These are phyloP conservation scores for Amanita subjunquillea DNA, from an alignment of 768 basidiomycete genomes.

Conservation along the genomic window DNA sequence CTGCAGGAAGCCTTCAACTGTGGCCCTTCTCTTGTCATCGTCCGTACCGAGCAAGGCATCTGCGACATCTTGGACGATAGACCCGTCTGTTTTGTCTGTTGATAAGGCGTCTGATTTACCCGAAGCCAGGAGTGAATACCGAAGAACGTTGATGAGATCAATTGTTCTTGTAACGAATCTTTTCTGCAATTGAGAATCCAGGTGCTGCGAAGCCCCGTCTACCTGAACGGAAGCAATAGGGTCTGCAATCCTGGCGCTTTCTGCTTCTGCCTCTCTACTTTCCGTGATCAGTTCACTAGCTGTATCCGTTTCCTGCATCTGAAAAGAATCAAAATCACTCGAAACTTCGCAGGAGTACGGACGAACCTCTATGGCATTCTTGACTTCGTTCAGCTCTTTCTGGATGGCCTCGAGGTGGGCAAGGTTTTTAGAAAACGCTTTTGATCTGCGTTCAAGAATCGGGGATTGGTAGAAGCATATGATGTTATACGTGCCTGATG, in stretches of 20 bases:
- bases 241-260: constrained; percentile 42
- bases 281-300: constrained; percentile 43
- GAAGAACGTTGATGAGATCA: constrained; percentile 48
- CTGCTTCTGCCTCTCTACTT: constrained; percentile 44
- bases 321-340: background rate
- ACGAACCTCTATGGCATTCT: constrained; percentile 73
- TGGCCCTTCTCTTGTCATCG: constrained; percentile 33
- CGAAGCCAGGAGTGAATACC: constrained; percentile 33
- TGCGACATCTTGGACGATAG: constrained; percentile 40
- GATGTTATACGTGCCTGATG: constrained; percentile 58
- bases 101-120: constrained; percentile 32
- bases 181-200: constrained; percentile 22
- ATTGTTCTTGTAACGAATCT: constrained; percentile 30
- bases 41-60: constrained; percentile 51
- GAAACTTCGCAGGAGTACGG: background rate
- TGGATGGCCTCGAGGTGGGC: constrained; percentile 67
- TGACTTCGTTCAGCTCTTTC: constrained; percentile 78
- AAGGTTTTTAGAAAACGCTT: constrained; percentile 63
- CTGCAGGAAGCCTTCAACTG: constrained; percentile 48
- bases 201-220: constrained; percentile 8
- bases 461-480: constrained; percentile 57
- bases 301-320: constrained; percentile 59
- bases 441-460: constrained; percentile 85
- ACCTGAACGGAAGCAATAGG: constrained; percentile 56
- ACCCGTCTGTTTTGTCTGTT: constrained; percentile 40